These are phyloP conservation scores for Exophiala viscosa DNA, from an alignment of 2,329 filamentous ascomycete species.

Conservation along the genomic window DNA sequence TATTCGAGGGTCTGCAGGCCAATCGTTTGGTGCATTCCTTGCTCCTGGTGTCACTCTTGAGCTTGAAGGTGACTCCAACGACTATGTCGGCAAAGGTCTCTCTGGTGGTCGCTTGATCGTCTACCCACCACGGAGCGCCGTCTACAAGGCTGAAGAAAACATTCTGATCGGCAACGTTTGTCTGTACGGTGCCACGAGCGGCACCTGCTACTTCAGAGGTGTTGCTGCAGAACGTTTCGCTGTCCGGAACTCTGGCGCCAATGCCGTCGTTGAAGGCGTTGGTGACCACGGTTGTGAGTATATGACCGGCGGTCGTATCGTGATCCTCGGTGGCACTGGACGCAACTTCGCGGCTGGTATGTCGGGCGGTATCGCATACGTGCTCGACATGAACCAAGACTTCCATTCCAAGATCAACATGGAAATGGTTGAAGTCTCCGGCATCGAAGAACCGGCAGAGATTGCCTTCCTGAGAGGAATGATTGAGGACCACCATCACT, in stretches of 20 bases:
- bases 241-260: slow-evolving; percentile 92
- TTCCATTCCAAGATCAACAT: slow-evolving; percentile 92
- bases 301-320: slow-evolving; percentile 92
- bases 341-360: slow-evolving; percentile 98
- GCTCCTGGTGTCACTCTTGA: slow-evolving; percentile 91
- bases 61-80: slow-evolving; percentile 91
- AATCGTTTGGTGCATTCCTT: slow-evolving; percentile 93
- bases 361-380: slow-evolving; percentile 95
- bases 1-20: slow-evolving; percentile 91
- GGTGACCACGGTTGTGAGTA: slow-evolving; percentile 98
- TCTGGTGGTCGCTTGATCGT: slow-evolving; percentile 90
- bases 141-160: slow-evolving; percentile 96
- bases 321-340: slow-evolving; percentile 82
- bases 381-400: slow-evolving; percentile 84
- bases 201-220: slow-evolving; percentile 94
- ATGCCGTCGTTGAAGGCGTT: slow-evolving; percentile 91
- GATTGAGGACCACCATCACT: slow-evolving; percentile 96
- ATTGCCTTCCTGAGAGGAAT: slow-evolving; percentile 86
- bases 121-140: slow-evolving; percentile 83
- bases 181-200: slow-evolving; percentile 86
- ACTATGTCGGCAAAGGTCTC: slow-evolving; percentile 94
- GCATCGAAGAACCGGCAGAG: slow-evolving; percentile 78
- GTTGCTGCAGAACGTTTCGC: slow-evolving; percentile 94
- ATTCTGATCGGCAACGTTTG: slow-evolving; percentile 91
- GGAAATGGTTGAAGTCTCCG: slow-evolving; percentile 92